Base-by-base conservation (phyloP, 2,329 filamentous ascomycete genomes). In the Alternaria consortialis region DNA sequence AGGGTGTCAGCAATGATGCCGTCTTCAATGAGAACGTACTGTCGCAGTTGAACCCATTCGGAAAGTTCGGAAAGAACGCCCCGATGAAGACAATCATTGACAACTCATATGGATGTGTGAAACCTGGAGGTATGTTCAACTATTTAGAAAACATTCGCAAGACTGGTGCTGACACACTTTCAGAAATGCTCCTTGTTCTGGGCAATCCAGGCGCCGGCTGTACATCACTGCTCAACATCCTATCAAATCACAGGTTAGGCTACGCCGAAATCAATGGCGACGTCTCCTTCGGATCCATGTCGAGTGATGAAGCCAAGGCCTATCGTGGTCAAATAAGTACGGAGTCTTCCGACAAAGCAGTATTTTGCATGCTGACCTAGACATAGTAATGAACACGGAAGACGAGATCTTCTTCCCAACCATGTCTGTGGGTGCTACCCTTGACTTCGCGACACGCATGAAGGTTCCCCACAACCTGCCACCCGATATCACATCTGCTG, bases 341-440 rank as follows among this genome's bases (percentile, higher is more conserved):
- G 52, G 20, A 20, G 20, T 20, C 20, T 20, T 20, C 20, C 20
- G 20, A 20, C 20, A 20, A 20, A 20, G 20, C 20, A 20, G 20
- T 52, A 31, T 23, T 39, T 23, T 34, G 27, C 17, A 23, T 29
- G 9, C 15, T 54, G 7, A 54, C 20, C 27, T 46, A 4, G 5
- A n/a, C 3, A 17, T 29, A 54, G 56, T 84, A 13, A 96, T 69
- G 82, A 93, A 15, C 91, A 96, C 81, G 0, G 91, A 93, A 76
- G 91, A 94, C 70, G 93, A 96, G 67, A 82, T 93, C 7, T 83
- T 83, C 70, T 89, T 92, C 67, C 86, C 93, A 0, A 93, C 91
- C 0, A 82, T 97, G 25, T 93, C 92, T 0, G 93, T 97, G 2
- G 90, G 91, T 60, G 90, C 95, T 91, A 96, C 85, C 88, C 92